Evolutionary conservation across 2,329 filamentous ascomycete species (phyloP), one percentile per base, ranked within the genome.

Genomic region (Cladosporium phlei): DNA sequence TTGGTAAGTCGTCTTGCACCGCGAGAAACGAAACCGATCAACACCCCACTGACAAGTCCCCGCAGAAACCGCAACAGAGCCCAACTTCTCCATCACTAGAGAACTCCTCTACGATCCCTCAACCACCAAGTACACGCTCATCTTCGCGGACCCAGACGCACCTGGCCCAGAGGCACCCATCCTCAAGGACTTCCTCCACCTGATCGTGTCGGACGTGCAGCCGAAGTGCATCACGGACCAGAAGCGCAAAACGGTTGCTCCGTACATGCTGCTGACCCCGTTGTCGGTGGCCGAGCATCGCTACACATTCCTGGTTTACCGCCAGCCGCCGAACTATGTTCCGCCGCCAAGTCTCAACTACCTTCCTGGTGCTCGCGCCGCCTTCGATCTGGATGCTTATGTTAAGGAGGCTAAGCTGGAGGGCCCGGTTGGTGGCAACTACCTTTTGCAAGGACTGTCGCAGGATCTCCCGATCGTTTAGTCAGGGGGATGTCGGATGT

Each of bases 141-240:
- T 59, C 47, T 47, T 57, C 33, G 51, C 55, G 47, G 55, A 60
- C 44, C 56, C 56, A 2, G 57, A 59, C 37, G 57, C 55, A 12
- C 54, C 57, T 6, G 48, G 50, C 34, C 52, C 52, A 7, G 48
- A 43, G 3, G 32, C 40, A 16, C 50, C 53, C 4, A 50, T 54
- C 11, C 44, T 56, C 3, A 17, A 25, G 7, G 38, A 52, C 42
- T 55, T 52, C 42, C 49, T 58, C 5, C 56, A 59, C 38, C 34
- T 44, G 21, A 50, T 55, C 37, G 47, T 59, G 40, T 51, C 44
- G 14, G 49, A 59, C 29, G 53, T 49, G 2, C 56, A 60, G 39
- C 52, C 57, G 5, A 45, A 30, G 8, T 60, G 56, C 46, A 51
- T 59, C 25, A 45, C 49, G 20, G 40, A 21, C 5, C 55, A 59